A percentile compares a stretch with the other conserved stretches of the same genome.
Evolutionary conservation across 2,329 filamentous ascomycete genomes (phyloP).

Genomic region (Phialophora macrospora): DNA sequence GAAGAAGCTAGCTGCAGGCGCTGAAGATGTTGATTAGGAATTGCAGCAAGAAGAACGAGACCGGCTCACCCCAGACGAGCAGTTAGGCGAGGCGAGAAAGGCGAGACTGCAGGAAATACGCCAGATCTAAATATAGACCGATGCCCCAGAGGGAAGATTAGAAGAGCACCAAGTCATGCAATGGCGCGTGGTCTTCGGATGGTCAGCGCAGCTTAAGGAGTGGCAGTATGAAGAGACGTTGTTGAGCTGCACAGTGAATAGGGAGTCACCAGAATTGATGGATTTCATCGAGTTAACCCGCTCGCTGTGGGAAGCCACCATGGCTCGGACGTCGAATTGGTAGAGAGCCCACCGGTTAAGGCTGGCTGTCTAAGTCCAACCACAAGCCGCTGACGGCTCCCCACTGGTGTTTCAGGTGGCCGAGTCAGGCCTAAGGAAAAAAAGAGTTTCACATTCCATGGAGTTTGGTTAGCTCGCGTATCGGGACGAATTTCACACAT

Average conservation of each 20-base stretch:
- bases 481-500: not conserved
- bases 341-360: constrained; percentile 6
- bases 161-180: constrained; percentile 22
- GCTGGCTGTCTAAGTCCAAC: constrained; percentile 1
- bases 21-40: constrained; percentile 7
- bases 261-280: constrained; percentile 7
- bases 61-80: constrained; percentile 5
- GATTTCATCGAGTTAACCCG: not conserved
- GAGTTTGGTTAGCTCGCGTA: not conserved
- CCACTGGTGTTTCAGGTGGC: constrained; percentile 13
- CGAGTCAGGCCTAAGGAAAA: not conserved
- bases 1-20: constrained; percentile 11
- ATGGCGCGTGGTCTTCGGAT: constrained; percentile 1
- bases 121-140: constrained; percentile 33
- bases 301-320: constrained; percentile 2
- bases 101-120: constrained; percentile 28
- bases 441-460: not conserved
- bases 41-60: constrained; percentile 8
- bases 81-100: constrained; percentile 15
- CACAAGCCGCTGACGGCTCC: not conserved
- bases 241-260: not conserved
- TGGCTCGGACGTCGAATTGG: not conserved
- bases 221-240: not conserved
- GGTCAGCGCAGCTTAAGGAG: constrained; percentile 1
- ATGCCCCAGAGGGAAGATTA: constrained; percentile 9